A percentile compares a stretch with the other conserved stretches of the same genome.
Conservation (phyloP, 768 basidiomycete genomes). For the Naganishia kalamii region DNA sequence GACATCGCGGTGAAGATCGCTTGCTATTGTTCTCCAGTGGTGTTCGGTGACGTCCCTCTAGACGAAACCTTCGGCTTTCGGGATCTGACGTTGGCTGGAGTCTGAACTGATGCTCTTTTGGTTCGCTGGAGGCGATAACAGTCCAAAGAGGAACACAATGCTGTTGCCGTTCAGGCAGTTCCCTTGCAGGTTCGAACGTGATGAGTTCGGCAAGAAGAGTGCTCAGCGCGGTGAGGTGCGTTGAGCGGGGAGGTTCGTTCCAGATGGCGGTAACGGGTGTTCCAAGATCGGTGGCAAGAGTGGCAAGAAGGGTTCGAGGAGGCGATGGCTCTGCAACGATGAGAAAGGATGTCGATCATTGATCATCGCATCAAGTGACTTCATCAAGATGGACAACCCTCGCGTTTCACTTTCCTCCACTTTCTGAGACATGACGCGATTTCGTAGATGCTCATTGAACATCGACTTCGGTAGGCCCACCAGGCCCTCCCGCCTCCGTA, state of each 20-base stretch:
- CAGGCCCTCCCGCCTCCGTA: not conserved
- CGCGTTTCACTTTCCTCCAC: not conserved
- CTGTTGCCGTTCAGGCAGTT: too few relatives aligned
- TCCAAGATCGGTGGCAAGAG: not conserved
- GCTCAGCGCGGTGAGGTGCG: too few relatives aligned
- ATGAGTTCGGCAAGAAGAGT: not conserved
- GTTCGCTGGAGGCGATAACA: too few relatives aligned
- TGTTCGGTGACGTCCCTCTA: too few relatives aligned
- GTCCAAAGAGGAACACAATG: too few relatives aligned
- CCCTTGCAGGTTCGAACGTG: not conserved
- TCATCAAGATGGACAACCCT: too few relatives aligned
- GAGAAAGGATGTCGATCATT: not conserved
- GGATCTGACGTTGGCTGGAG: too few relatives aligned
- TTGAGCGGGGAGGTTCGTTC: too few relatives aligned
- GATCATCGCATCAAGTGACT: not conserved
- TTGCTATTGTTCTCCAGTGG: not conserved
- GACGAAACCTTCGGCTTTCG: too few relatives aligned
- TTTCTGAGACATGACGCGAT: constrained; percentile 3
- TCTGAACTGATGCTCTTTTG: too few relatives aligned
- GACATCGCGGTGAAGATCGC: not conserved
- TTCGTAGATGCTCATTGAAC: not conserved
- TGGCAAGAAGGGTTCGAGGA: too few relatives aligned
- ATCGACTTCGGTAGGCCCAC: not conserved
- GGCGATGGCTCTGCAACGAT: not conserved
- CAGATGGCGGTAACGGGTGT: too few relatives aligned